Evolutionary conservation across 345 rosid genomes (phyloP).

Genomic region (Populus euphratica): DNA sequence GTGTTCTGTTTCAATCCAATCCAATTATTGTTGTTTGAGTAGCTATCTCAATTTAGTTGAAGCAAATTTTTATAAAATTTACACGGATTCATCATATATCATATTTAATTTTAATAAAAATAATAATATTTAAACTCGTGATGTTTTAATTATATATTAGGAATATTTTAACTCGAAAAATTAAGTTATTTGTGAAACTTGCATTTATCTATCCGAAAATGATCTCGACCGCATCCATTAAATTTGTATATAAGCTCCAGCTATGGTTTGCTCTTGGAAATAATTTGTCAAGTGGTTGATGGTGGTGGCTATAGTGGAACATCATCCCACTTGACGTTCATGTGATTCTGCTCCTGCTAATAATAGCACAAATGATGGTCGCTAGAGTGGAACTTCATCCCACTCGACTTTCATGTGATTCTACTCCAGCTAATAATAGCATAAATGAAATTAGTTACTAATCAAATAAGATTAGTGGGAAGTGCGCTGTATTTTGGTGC

Average conservation of each 20-base stretch:
- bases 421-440: background rate
- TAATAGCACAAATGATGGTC: background rate
- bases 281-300: background rate
- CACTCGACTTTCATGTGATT: background rate
- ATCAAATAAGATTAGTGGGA: background rate
- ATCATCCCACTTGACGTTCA: background rate
- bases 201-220: too few species aligned
- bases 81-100: too few species aligned
- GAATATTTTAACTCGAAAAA: too few species aligned
- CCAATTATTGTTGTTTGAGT: too few species aligned
- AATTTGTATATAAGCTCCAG: background rate
- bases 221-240: background rate
- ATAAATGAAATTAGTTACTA: background rate
- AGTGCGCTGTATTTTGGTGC: background rate
- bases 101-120: too few species aligned
- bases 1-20: too few species aligned
- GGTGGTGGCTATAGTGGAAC: background rate
- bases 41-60: too few species aligned
- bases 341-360: background rate
- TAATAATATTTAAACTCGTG: too few species aligned
- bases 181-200: too few species aligned
- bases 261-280: background rate
- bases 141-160: too few species aligned
- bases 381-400: background rate
- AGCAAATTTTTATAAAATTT: too few species aligned